These are phyloP conservation scores for Russula sp. DNA, from an alignment of 768 basidiomycete species.

Conservation along the genomic window DNA sequence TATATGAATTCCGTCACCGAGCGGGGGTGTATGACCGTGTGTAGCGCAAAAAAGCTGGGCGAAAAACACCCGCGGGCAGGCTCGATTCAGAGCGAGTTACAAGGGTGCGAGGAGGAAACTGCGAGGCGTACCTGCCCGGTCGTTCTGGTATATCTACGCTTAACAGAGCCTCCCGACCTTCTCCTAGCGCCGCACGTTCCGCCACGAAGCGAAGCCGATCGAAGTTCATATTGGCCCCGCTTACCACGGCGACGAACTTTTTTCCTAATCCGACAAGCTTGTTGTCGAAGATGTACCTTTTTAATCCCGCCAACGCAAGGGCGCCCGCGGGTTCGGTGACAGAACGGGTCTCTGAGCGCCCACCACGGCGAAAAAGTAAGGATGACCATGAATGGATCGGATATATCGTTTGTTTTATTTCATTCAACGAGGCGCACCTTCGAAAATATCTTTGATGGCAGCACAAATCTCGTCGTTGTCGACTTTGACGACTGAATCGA, in stretches of 20 bases:
- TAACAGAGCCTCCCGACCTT: slow-evolving; percentile 87
- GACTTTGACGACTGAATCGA: slow-evolving; percentile 78
- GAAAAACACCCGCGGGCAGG: background rate
- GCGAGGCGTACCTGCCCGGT: slow-evolving; percentile 68
- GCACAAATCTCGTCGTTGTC: slow-evolving; percentile 97
- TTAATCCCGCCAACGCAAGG: slow-evolving; percentile 84
- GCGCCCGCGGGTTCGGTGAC: slow-evolving; percentile 97
- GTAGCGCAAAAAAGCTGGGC: slow-evolving; percentile 76
- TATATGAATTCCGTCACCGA: slow-evolving; percentile 95
- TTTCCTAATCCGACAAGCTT: slow-evolving; percentile 76
- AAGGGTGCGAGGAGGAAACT: background rate
- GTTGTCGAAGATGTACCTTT: slow-evolving; percentile 77
- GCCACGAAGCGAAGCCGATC: slow-evolving; percentile 95
- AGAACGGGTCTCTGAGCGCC: slow-evolving; percentile 74
- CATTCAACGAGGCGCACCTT: slow-evolving; percentile 47
- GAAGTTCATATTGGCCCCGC: slow-evolving; percentile 99
- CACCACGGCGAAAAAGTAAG: background rate
- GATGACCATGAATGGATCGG: too few relatives aligned
- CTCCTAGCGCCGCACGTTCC: slow-evolving; percentile 95
- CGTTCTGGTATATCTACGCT: slow-evolving; percentile 92
- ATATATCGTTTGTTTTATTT: background rate
- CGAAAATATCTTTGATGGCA: slow-evolving; percentile 97
- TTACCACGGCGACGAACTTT: slow-evolving; percentile 85
- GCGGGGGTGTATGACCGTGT: slow-evolving; percentile 83
- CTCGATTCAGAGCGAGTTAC: background rate